Base-by-base conservation (phyloP, 148 eudicot genomes). In the Polygonum aviculare region DNA sequence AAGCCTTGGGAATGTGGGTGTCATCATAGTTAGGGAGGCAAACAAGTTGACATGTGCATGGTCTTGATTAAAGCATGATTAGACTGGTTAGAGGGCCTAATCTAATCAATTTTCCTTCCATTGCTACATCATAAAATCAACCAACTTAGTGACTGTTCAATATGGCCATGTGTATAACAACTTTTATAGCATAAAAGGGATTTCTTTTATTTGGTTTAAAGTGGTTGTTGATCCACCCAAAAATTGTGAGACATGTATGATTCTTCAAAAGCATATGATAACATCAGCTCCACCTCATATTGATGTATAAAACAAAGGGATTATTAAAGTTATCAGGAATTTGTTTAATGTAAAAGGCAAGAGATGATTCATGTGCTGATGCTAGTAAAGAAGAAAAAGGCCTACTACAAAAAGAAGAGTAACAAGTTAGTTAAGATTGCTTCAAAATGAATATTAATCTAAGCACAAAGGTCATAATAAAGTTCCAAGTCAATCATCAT, bases 51-150 rank as follows among this genome's bases (percentile, higher is more conserved):
- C 72, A 67, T 67, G 72, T 67, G 72, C 72, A 15, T 35, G 38
- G 19, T 36, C 72, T 67, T 67, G 45, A 67, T 67, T 67, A 67
- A 67, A 67, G 72, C 72, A 36, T 67, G 72, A 67, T 67, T 67
- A 67, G 45, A 67, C 45, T 67, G 19, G 72, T 67, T 67, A 67
- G 41, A 67, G 72, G 72, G 72, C 72, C 72, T 67, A 67, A 67
- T 67, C 1, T 67, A 7, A 38, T 33, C 72, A 35, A 67, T 38
- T 12, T 3, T 38, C 72, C 40, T 38, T 36, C 72, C 72, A 67
- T 40, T 63, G 35, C 70, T 63, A 31, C n/a, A 63, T 3, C 31
- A 60, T 63, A 18, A 33, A 63, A 31, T 63, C 69, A 63, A 31
- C 12, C 39, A 67, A 67, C 44, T 35, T 67, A 38, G 4, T 1